phyloP scores from a whole-genome alignment of 768 basidiomycete species.

The Collybiopsis luxurians region DNA sequence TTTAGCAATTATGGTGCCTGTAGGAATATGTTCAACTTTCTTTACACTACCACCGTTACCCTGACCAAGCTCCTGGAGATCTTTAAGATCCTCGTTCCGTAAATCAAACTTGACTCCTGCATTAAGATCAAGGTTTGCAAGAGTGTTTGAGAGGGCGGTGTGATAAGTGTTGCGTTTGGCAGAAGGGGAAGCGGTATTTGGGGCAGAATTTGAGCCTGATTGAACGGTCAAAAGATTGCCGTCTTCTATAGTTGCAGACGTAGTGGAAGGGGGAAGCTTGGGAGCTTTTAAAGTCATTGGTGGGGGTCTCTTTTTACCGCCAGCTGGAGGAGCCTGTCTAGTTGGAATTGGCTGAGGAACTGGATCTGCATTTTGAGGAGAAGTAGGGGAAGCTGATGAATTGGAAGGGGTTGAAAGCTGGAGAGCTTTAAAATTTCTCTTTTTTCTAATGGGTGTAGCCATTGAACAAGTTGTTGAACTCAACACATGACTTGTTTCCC shows the following conservation, averaged over 20 bases:
- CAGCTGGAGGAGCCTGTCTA: conserved; percentile 44
- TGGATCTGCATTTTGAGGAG: conserved; percentile 8
- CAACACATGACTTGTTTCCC: not conserved
- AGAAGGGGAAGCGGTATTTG: conserved; percentile 46
- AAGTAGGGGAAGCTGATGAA: conserved; percentile 24
- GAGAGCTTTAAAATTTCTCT: conserved; percentile 88
- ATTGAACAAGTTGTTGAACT: conserved; percentile 24
- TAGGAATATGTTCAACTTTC: conserved; percentile 90
- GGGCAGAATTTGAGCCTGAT: conserved; percentile 50
- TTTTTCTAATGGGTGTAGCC: conserved; percentile 76
- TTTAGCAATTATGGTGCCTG: conserved; percentile 94
- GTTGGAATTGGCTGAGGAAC: conserved; percentile 42
- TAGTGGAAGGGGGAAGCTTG: conserved; percentile 45
- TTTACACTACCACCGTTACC: conserved; percentile 98
- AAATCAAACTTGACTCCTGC: conserved; percentile 84
- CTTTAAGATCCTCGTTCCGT: conserved; percentile 86
- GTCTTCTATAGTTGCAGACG: conserved; percentile 29
- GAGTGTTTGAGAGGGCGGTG: conserved; percentile 74
- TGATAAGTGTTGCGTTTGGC: conserved; percentile 72
- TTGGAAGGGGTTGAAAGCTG: conserved; percentile 43
- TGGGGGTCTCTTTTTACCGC: conserved; percentile 71
- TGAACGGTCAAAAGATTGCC: conserved; percentile 47
- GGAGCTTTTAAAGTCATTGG: conserved; percentile 82
- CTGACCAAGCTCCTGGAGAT: conserved; percentile 87
- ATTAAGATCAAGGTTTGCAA: conserved; percentile 84